Evolutionary conservation across 2,329 filamentous ascomycete species (phyloP).

Genomic region (Fusarium buharicum): DNA sequence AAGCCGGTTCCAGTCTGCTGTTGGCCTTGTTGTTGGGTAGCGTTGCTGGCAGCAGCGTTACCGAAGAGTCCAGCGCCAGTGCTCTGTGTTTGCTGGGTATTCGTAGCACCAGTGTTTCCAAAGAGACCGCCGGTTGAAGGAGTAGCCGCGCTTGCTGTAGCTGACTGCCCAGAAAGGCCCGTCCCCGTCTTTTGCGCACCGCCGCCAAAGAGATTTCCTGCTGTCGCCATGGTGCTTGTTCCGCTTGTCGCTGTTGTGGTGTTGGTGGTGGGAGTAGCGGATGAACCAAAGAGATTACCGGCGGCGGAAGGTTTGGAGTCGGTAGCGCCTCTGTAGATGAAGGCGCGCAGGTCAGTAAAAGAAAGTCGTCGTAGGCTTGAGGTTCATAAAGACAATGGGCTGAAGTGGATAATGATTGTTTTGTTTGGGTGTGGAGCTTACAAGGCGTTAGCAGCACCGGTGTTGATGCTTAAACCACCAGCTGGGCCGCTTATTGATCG

Average conservation of each 20-base stretch:
- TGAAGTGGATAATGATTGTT: slow-evolving; percentile 38
- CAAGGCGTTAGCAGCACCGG: slow-evolving; percentile 65
- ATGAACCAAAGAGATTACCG: slow-evolving; percentile 53
- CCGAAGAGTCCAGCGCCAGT: slow-evolving; percentile 50
- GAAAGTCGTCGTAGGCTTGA: slow-evolving; percentile 13
- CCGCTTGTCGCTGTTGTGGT: slow-evolving; percentile 41
- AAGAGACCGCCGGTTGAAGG: slow-evolving; percentile 47
- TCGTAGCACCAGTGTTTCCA: slow-evolving; percentile 42
- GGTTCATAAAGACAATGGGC: slow-evolving; percentile 1
- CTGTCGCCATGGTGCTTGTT: slow-evolving; percentile 50
- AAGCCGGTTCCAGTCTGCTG: slow-evolving; percentile 23
- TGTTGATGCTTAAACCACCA: slow-evolving; percentile 72
- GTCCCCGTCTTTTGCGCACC: slow-evolving; percentile 43
- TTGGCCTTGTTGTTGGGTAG: slow-evolving; percentile 41
- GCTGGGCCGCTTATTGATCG: slow-evolving; percentile 69
- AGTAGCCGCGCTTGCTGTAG: slow-evolving; percentile 37
- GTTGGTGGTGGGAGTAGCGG: slow-evolving; percentile 42
- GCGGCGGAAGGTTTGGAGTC: slow-evolving; percentile 50
- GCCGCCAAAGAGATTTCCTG: slow-evolving; percentile 47
- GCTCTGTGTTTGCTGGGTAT: slow-evolving; percentile 44
- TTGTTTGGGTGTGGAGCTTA: slow-evolving; percentile 47
- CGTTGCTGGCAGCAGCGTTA: slow-evolving; percentile 34
- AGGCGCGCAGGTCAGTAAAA: slow-evolving; percentile 34
- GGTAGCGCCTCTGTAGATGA: slow-evolving; percentile 39
- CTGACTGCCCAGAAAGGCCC: slow-evolving; percentile 48